phyloP scores from a whole-genome alignment of 768 basidiomycete genomes.

The Strobilomyces confusus region DNA sequence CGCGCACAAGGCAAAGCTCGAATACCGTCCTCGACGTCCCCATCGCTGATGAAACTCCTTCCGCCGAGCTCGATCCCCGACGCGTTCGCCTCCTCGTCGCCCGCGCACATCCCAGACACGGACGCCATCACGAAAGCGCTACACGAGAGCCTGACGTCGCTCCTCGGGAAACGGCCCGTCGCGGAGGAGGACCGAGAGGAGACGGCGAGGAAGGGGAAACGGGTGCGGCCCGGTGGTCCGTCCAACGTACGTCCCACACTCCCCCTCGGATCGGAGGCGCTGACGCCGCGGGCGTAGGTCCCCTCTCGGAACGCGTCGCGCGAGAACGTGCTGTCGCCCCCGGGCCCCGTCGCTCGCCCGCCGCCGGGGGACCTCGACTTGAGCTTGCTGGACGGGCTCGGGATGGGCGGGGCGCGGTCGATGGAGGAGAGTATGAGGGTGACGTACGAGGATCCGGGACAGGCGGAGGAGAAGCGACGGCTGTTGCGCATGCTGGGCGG shows the following conservation, averaged over 20 bases:
- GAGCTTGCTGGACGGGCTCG: conserved; percentile 25
- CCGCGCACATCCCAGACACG: conserved; percentile 37
- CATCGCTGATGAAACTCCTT: conserved; percentile 49
- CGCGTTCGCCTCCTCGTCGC: conserved; percentile 18
- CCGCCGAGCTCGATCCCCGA: conserved; percentile 15
- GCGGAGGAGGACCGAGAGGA: conserved; percentile 36
- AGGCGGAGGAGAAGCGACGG: conserved; percentile 53
- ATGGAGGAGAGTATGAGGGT: conserved; percentile 52
- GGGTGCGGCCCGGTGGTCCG: conserved; percentile 35
- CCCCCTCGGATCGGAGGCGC: too few species aligned
- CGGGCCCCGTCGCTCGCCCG: conserved; percentile 5
- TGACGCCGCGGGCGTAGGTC: neutral
- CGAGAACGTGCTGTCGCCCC: conserved; percentile 18
- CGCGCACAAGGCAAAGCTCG: conserved; percentile 29
- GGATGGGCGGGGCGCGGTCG: conserved; percentile 3
- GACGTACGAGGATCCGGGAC: conserved; percentile 64
- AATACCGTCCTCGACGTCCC: conserved; percentile 58
- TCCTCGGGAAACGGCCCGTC: conserved; percentile 64
- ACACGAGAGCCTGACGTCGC: conserved; percentile 62
- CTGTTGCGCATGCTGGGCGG: conserved; percentile 50
- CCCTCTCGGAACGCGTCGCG: conserved; percentile 39
- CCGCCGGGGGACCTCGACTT: conserved; percentile 25
- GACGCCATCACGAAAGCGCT: conserved; percentile 53
- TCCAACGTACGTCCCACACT: conserved; percentile 30
- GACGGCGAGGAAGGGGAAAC: conserved; percentile 29